Base-by-base conservation (phyloP, 1,284 basidiomycete genomes). In the Microbotryum scabiosae region DNA sequence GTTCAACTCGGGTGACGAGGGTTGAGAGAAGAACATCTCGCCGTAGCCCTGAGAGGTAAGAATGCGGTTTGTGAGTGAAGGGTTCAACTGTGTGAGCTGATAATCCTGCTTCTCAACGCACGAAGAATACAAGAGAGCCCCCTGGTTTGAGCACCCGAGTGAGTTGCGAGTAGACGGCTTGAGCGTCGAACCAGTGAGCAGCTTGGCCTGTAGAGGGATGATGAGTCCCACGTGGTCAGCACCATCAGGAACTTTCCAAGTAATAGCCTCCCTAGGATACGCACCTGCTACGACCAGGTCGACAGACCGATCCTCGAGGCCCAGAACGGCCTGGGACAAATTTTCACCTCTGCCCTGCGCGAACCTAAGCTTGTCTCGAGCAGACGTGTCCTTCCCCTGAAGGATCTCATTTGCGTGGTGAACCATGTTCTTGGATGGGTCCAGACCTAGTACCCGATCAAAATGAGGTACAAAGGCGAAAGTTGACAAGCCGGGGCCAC, bases 101-200 rank as follows among this genome's bases (percentile, higher is more conserved):
- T 26, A 6, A 10, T 7, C 30, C 30, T 8, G 20, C 44, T n/a
- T 21, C 20, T 9, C 9, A n/a, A 73, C 80, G 44, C 61, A 87
- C 87, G 83, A 87, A 89, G 67, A 87, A 84, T 4, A 86, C 87
- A 8, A 84, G 82, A 0, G 82, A 85, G 0, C 88, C 90, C 10
- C 83, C 81, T 0, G 79, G 80, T 46, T 82, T 79, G 54, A 91
- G 75, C 4, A 87, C 79, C 2, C 86, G 79, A 2, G 79, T 78
- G 2, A 84, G 76, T 72, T 89, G 84, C 0, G 79, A 80, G 86
- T 89, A 92, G 7, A 86, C 78, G 62, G 78, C 80, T 4, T 74
- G 71, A 80, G 86, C 87, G 70, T 90, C 79, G 72, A 92, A 92
- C 89, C 89, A 92, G 73, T 94, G 90, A 0, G 84, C 84, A 0